Base-by-base conservation (phyloP, 345 rosid species). In the Lepidium sativum region DNA sequence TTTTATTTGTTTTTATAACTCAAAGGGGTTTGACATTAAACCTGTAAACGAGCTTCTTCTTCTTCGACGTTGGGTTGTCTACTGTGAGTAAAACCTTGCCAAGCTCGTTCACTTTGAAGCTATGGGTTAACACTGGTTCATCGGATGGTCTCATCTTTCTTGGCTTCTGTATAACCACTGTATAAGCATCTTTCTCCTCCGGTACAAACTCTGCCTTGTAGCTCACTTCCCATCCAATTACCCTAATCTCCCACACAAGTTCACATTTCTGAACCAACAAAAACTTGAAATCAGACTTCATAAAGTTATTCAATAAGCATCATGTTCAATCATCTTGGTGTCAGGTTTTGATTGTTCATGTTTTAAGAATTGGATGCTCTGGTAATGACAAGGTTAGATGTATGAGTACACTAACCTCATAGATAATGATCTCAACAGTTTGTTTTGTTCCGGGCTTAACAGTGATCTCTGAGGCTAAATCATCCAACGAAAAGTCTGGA, bases 21-120 rank as follows among this genome's bases (percentile, higher is more conserved):
- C 78, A 42, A 65, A 63, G 61, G 33, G 96, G 81, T 64, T 84
- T 76, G 47, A 83, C 79, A 73, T 80, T 87, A 81, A 87, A 86
- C 96, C 97, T 81, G 87, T 94, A 90, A 54, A 94, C 80, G 49
- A 94, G 84, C 72, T 81, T 87, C 88, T 92, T 89, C 87, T 83
- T 94, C 78, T 86, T 87, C 12, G 94, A 77, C 37, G 85, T 82
- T 51, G 89, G 83, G 65, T 94, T 94, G 80, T 94, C 90, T 11
- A 94, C 58, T 1, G 87, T 83, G 15, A 87, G 88, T 75, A 87
- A 71, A 51, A 94, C 70, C 71, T 87, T 87, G 1, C 97, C 99
- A 40, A 86, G 74, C 31, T 86, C 95, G 4, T 70, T 31, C 16
- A 87, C 96, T 65, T 85, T 88, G 82, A 86, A 94, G 70, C 79